Conservation (phyloP, 148 eudicot species). For the Rhododendron henanense region DNA sequence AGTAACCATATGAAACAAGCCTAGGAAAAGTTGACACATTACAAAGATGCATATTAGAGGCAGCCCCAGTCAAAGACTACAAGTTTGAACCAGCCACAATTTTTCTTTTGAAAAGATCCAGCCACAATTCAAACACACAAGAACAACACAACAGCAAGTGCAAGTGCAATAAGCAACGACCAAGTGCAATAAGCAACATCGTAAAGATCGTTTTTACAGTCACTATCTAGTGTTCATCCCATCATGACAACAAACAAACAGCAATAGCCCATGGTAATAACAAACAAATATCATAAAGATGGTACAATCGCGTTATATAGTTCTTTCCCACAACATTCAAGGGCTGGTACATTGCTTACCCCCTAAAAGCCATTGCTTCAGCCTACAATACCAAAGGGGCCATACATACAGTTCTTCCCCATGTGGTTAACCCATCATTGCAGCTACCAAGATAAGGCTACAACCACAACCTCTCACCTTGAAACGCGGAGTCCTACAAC, state of each 20-base stretch:
- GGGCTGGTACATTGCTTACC: not conserved
- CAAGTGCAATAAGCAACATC: not conserved
- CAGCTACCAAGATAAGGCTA: not conserved
- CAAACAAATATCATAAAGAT: not conserved
- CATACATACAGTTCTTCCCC: not conserved
- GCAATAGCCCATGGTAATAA: not conserved
- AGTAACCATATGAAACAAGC: not conserved
- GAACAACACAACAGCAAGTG: not conserved
- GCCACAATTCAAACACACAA: not conserved
- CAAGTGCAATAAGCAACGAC: too few relatives aligned
- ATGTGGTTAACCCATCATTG: not conserved
- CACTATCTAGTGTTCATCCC: not conserved
- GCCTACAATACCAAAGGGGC: not conserved
- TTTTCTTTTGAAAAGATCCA: too few relatives aligned
- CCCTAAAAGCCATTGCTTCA: not conserved
- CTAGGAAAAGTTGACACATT: not conserved
- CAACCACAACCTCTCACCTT: not conserved
- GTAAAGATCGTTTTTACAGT: not conserved
- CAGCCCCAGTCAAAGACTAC: not conserved
- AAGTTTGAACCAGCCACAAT: not conserved
- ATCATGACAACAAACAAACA: not conserved
- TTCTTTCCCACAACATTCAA: not conserved
- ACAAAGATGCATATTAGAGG: not conserved
- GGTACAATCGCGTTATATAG: not conserved
- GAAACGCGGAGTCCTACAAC: not conserved